Conservation (phyloP, 345 rosid species). For the Eucalyptus shirleyi region DNA sequence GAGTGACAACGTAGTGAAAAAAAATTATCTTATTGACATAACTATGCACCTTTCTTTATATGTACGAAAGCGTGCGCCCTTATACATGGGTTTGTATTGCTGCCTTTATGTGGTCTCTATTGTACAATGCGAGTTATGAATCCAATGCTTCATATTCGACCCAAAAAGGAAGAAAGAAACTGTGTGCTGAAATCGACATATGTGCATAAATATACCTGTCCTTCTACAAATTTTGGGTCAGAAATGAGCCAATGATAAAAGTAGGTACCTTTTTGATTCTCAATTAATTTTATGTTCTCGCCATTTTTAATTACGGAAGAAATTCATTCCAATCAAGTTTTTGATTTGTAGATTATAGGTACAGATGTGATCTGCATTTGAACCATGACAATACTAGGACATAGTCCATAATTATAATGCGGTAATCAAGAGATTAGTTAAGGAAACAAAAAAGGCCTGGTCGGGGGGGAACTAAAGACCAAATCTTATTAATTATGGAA, state of each 20-base stretch:
- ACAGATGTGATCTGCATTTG: background rate
- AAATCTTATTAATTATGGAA: background rate
- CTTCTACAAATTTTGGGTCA: too few species aligned
- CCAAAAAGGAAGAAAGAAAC: too few species aligned
- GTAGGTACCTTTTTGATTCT: background rate
- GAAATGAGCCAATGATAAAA: background rate
- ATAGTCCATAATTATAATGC: background rate
- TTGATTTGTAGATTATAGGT: background rate
- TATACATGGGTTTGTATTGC: too few species aligned
- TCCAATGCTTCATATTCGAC: too few species aligned
- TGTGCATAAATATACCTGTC: too few species aligned
- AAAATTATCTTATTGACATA: background rate
- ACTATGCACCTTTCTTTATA: background rate
- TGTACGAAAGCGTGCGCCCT: background rate
- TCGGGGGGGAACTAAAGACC: background rate
- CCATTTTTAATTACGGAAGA: background rate
- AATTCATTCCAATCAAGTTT: background rate
- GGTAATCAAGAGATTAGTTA: background rate
- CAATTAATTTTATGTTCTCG: rapidly evolving
- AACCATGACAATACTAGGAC: background rate
- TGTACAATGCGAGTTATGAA: too few species aligned
- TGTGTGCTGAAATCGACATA: too few species aligned
- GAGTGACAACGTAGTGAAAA: background rate
- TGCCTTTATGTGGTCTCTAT: too few species aligned
- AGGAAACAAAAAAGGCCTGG: background rate